These are phyloP conservation scores for Saturnispora sanitii DNA, from an alignment of 805 yeast species.

Conservation along the genomic window DNA sequence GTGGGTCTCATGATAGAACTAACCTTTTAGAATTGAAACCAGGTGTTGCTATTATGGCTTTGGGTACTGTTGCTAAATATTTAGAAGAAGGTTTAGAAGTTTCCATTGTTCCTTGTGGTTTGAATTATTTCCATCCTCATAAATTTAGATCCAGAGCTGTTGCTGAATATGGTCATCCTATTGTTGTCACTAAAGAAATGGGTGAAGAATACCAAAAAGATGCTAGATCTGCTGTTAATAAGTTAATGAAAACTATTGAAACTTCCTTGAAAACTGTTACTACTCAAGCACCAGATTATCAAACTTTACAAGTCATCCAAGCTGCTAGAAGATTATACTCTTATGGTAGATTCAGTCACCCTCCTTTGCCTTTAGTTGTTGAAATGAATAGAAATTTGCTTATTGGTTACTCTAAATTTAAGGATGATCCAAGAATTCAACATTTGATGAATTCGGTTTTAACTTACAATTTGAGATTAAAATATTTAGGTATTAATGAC, in stretches of 20 bases:
- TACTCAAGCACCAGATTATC: slow-evolving; percentile 78
- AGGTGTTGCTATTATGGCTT: slow-evolving; percentile 96
- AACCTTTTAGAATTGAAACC: slow-evolving; percentile 88
- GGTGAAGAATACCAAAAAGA: slow-evolving; percentile 57
- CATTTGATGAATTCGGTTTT: slow-evolving; percentile 54
- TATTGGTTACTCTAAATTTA: slow-evolving; percentile 67
- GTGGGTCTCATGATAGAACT: slow-evolving; percentile 97
- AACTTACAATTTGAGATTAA: slow-evolving; percentile 56
- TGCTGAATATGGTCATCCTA: slow-evolving; percentile 84
- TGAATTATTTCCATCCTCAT: slow-evolving; percentile 94
- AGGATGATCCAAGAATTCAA: slow-evolving; percentile 60
- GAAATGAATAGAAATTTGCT: slow-evolving; percentile 86
- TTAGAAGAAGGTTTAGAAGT: slow-evolving; percentile 52
- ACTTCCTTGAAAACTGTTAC: slow-evolving; percentile 72
- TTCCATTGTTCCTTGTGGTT: slow-evolving; percentile 87
- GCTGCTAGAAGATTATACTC: slow-evolving; percentile 87
- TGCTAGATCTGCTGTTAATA: slow-evolving; percentile 60
- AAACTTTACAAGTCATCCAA: slow-evolving; percentile 81
- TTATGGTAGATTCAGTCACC: slow-evolving; percentile 29
- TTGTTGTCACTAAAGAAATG: slow-evolving; percentile 49
- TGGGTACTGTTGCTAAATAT: slow-evolving; percentile 71
- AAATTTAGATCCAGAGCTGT: slow-evolving; percentile 94
- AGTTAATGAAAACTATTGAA: slow-evolving; percentile 54
- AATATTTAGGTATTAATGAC: slow-evolving; percentile 54
- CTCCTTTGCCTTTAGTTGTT: slow-evolving; percentile 76